Evolutionary conservation across 2,329 filamentous ascomycete genomes (phyloP).

Genomic region (Cercospora janseana): DNA sequence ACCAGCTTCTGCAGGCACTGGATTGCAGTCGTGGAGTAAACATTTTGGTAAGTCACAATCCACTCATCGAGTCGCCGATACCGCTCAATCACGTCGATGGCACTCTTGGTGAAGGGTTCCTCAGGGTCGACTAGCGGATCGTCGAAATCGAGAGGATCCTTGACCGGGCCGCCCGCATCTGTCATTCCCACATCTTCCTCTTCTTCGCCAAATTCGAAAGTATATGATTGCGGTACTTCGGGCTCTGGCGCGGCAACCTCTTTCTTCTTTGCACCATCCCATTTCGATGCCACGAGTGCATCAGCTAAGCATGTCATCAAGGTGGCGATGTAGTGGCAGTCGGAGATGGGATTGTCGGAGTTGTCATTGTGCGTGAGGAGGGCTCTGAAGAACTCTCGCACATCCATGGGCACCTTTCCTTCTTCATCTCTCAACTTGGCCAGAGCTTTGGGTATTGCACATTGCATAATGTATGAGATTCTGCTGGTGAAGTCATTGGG

Average conservation of each 20-base stretch:
- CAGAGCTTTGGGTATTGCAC: constrained; percentile 77
- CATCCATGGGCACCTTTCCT: constrained; percentile 73
- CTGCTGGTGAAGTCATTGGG: constrained; percentile 92
- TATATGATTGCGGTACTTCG: constrained; percentile 27
- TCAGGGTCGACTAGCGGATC: constrained; percentile 46
- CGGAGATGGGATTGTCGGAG: constrained; percentile 79
- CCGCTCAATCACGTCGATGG: constrained; percentile 61
- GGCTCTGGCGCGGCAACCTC: constrained; percentile 22
- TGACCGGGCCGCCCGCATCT: constrained; percentile 32
- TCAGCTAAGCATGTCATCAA: constrained; percentile 66
- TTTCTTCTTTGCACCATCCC: constrained; percentile 12
- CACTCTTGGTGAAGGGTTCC: constrained; percentile 54
- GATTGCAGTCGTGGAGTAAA: constrained; percentile 61
- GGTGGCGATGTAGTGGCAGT: constrained; percentile 81
- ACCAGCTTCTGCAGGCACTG: constrained; percentile 58
- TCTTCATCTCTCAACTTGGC: constrained; percentile 71
- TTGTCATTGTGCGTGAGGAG: constrained; percentile 95
- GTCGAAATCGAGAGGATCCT: constrained; percentile 40
- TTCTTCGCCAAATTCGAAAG: constrained; percentile 45
- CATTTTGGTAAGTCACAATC: constrained; percentile 64
- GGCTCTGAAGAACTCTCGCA: constrained; percentile 81
- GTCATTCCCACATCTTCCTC: constrained; percentile 48
- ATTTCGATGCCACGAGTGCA: constrained; percentile 47
- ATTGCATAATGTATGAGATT: constrained; percentile 78
- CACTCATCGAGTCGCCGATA: constrained; percentile 65